These are phyloP conservation scores for Calonectria pauciramosa DNA, from an alignment of 2,329 filamentous ascomycete genomes.

Conservation along the genomic window DNA sequence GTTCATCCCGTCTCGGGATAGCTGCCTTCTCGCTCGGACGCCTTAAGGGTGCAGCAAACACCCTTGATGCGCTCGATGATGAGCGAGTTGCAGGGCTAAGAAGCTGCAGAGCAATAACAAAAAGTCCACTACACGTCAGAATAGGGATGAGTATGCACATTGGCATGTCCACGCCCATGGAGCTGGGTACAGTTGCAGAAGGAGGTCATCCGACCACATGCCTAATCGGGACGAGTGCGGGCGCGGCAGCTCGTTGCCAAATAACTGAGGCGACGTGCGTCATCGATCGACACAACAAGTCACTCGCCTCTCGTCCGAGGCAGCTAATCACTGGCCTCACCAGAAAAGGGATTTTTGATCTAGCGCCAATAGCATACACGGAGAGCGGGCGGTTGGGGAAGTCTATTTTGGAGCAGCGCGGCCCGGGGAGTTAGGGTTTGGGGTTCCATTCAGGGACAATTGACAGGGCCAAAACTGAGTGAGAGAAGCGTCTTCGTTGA, in stretches of 20 bases:
- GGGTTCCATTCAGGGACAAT: neutral
- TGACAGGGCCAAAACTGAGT: neutral
- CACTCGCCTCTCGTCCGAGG: neutral
- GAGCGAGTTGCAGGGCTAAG: neutral
- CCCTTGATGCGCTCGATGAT: neutral
- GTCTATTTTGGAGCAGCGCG: neutral
- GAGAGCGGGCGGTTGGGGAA: neutral
- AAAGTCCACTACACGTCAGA: too few relatives aligned
- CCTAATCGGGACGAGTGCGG: slow-evolving; percentile 2
- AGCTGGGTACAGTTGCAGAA: neutral
- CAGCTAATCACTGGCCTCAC: neutral
- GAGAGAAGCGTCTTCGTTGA: neutral
- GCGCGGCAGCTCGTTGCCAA: neutral
- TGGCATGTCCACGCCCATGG: neutral
- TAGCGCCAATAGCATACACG: neutral
- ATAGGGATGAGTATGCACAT: neutral
- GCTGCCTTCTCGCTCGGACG: neutral
- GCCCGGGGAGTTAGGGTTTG: neutral
- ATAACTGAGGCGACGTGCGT: neutral
- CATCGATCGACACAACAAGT: neutral
- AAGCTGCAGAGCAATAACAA: neutral
- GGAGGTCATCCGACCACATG: slow-evolving; percentile 5
- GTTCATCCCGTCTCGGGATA: neutral
- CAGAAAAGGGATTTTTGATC: neutral
- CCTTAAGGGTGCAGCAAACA: neutral